A percentile compares a stretch with the other conserved stretches of the same genome.
Conservation (phyloP, 352 stramenopile species). For the Pythium catenulatum region DNA sequence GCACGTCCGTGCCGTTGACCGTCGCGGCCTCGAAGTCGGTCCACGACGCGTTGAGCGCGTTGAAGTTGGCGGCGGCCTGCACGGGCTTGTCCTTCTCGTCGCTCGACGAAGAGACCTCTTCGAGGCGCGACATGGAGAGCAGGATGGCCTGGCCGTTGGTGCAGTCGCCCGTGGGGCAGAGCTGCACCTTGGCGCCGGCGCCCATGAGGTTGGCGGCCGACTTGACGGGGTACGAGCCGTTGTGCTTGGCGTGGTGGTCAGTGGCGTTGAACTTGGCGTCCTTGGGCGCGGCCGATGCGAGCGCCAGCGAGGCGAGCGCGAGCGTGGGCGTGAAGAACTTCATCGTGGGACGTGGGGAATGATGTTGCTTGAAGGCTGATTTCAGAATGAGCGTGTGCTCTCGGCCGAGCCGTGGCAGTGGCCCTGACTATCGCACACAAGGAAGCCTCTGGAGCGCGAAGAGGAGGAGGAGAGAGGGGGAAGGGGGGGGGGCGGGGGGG, state of each 20-base stretch:
- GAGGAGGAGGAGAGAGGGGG: too few species aligned
- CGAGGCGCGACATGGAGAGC: slow-evolving; percentile 56
- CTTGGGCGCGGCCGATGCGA: neutral
- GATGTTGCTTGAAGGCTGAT: too few species aligned
- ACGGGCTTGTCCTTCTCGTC: slow-evolving; percentile 4
- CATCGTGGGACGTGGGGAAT: too few species aligned
- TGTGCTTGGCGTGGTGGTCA: too few species aligned
- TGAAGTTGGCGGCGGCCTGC: slow-evolving; percentile 54
- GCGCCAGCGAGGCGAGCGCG: neutral
- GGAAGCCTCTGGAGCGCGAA: too few species aligned
- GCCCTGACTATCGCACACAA: too few species aligned
- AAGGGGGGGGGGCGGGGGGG: too few species aligned
- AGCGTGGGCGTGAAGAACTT: neutral
- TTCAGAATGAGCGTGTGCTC: too few species aligned
- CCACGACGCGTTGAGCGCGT: slow-evolving; percentile 55
- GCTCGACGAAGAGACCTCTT: too few species aligned
- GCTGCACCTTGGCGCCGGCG: slow-evolving; percentile 62
- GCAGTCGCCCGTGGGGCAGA: slow-evolving; percentile 64
- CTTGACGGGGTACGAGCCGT: slow-evolving; percentile 57
- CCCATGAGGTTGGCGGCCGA: slow-evolving; percentile 66
- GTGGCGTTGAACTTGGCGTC: neutral
- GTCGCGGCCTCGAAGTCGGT: slow-evolving; percentile 32
- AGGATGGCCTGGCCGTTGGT: slow-evolving; percentile 35
- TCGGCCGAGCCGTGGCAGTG: too few species aligned
- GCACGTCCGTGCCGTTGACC: slow-evolving; percentile 43